These are phyloP conservation scores for Leptosphaerulina australis DNA, from an alignment of 2,329 filamentous ascomycete species.

Conservation along the genomic window DNA sequence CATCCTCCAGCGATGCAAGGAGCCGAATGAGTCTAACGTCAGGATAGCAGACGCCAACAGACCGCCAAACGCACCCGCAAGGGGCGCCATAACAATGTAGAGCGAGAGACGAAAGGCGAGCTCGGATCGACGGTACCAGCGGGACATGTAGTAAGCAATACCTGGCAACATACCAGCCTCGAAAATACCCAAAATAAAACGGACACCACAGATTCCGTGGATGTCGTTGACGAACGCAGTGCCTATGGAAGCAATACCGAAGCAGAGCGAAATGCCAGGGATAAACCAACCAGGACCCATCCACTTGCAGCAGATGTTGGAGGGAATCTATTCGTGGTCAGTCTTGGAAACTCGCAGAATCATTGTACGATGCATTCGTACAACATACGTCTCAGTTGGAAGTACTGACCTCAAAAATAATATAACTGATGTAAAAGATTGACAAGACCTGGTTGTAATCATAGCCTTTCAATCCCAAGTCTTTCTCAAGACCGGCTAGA, in stretches of 20 bases:
- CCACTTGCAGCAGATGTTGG: constrained; percentile 71
- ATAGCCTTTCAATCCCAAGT: constrained; percentile 64
- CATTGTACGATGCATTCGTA: constrained; percentile 50
- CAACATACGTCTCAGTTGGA: constrained; percentile 59
- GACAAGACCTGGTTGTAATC: constrained; percentile 74
- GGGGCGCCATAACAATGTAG: constrained; percentile 72
- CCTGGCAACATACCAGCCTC: constrained; percentile 73
- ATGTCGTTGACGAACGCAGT: constrained; percentile 69
- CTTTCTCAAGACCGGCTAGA: constrained; percentile 67
- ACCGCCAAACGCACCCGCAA: constrained; percentile 74
- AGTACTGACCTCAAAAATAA: constrained; percentile 56
- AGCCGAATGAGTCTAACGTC: constrained; percentile 63
- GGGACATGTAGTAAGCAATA: constrained; percentile 73
- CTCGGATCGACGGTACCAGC: constrained; percentile 74
- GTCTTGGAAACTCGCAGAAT: constrained; percentile 20
- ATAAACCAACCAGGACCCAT: constrained; percentile 76
- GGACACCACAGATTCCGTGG: constrained; percentile 62
- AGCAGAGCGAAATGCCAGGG: constrained; percentile 65
- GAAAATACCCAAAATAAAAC: constrained; percentile 69
- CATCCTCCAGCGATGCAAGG: constrained; percentile 68
- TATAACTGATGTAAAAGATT: constrained; percentile 75
- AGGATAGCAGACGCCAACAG: constrained; percentile 68
- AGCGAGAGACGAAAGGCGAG: constrained; percentile 70
- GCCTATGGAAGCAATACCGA: constrained; percentile 67
- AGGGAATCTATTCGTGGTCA: constrained; percentile 66